These are phyloP conservation scores for Xylaria sp. DNA, from an alignment of 2,329 filamentous ascomycete species.

Conservation along the genomic window DNA sequence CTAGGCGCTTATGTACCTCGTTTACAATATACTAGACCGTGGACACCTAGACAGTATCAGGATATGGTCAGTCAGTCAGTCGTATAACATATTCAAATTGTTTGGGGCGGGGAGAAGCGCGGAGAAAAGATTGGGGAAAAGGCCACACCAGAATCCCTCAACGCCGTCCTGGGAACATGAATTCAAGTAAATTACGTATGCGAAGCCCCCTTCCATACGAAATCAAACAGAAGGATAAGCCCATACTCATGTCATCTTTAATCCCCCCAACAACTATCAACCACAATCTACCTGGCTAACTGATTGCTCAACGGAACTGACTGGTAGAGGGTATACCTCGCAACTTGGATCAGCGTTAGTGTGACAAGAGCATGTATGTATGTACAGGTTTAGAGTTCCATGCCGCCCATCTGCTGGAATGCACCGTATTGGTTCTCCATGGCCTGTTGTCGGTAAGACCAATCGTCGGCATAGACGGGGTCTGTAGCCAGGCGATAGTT, in stretches of 20 bases:
- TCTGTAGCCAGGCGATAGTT: slow-evolving; percentile 69
- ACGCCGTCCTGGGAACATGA: slow-evolving; percentile 28
- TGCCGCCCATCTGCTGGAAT: slow-evolving; percentile 59
- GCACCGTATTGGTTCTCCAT: slow-evolving; percentile 78
- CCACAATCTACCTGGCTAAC: slow-evolving; percentile 5
- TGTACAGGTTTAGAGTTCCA: slow-evolving; percentile 42
- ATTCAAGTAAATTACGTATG: slow-evolving; percentile 27
- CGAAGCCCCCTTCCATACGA: background rate
- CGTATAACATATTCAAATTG: background rate
- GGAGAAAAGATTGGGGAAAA: slow-evolving; percentile 6
- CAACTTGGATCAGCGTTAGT: background rate
- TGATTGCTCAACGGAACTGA: slow-evolving; percentile 10
- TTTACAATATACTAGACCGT: background rate
- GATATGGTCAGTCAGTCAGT: slow-evolving; percentile 16
- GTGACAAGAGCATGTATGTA: slow-evolving; percentile 15
- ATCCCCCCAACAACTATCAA: background rate
- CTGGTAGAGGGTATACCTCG: background rate
- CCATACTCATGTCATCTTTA: background rate
- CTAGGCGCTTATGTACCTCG: slow-evolving; percentile 9
- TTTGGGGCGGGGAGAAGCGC: background rate
- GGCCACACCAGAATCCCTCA: slow-evolving; percentile 17
- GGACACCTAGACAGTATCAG: background rate
- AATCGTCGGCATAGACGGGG: slow-evolving; percentile 70
- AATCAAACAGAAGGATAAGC: background rate
- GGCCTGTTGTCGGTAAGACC: slow-evolving; percentile 60